phyloP scores from a whole-genome alignment of 2,329 filamentous ascomycete genomes.

The Arthrobotrys sphaeroides region DNA sequence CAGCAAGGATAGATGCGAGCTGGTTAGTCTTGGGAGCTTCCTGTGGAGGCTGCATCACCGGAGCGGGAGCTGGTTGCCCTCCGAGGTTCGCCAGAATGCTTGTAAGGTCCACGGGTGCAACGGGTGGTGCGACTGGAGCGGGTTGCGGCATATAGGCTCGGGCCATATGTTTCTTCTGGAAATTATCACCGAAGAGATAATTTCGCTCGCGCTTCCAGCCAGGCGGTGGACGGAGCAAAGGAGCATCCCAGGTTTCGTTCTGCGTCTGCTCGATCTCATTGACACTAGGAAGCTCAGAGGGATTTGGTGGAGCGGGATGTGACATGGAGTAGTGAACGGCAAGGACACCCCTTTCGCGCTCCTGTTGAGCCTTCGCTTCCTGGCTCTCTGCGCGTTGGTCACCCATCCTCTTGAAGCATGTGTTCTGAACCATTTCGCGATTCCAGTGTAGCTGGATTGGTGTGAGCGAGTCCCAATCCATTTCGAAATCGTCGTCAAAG shows the following conservation, averaged over 20 bases:
- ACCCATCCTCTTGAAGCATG: slow-evolving; percentile 46
- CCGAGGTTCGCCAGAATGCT: slow-evolving; percentile 52
- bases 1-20: slow-evolving; percentile 41
- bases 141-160: slow-evolving; percentile 27
- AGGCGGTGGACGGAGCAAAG: slow-evolving; percentile 36
- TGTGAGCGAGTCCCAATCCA: slow-evolving; percentile 39
- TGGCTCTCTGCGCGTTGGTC: slow-evolving; percentile 34
- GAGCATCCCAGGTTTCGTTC: slow-evolving; percentile 23
- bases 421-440: slow-evolving; percentile 27
- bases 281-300: slow-evolving; percentile 35
- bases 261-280: slow-evolving; percentile 18
- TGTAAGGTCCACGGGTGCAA: slow-evolving; percentile 28
- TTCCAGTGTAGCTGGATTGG: slow-evolving; percentile 19
- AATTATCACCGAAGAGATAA: slow-evolving; percentile 31
- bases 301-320: slow-evolving; percentile 29
- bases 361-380: slow-evolving; percentile 32
- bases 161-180: slow-evolving; percentile 40
- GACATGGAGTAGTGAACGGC: slow-evolving; percentile 51
- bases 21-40: slow-evolving; percentile 29
- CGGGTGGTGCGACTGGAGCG: neutral
- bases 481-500: slow-evolving; percentile 51
- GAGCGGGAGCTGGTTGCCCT: neutral
- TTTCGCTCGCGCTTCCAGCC: slow-evolving; percentile 42
- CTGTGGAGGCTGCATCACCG: no score
- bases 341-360: slow-evolving; percentile 48